Conservation (phyloP, 345 rosid genomes). For the Physaria fendleri region DNA sequence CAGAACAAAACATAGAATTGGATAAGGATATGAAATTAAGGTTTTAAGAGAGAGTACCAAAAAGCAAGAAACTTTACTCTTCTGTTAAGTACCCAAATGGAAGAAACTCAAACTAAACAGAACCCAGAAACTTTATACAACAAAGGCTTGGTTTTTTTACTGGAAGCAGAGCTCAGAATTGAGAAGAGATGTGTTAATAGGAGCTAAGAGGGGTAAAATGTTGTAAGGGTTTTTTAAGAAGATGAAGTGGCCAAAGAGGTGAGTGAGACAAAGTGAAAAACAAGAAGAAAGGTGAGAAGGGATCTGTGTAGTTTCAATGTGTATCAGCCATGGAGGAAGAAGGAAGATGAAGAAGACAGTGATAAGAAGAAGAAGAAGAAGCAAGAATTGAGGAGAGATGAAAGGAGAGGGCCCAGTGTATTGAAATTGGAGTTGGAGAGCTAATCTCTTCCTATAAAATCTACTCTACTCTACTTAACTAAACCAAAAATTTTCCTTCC, state of each 20-base stretch:
- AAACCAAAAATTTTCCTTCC: neutral
- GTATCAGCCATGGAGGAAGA: neutral
- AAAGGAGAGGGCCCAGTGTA: constrained; percentile 13
- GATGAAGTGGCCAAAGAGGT: neutral
- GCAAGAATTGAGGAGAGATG: neutral
- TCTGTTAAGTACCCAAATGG: neutral
- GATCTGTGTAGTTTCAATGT: neutral
- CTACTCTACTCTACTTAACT: constrained; percentile 1
- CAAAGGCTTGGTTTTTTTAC: neutral
- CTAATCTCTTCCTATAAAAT: constrained; percentile 12
- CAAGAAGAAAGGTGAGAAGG: neutral
- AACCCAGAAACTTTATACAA: neutral
- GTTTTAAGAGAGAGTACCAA: neutral
- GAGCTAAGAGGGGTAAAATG: neutral
- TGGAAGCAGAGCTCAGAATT: neutral
- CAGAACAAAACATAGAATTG: neutral
- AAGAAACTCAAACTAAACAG: constrained; percentile 3
- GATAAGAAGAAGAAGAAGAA: neutral
- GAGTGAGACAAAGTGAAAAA: neutral
- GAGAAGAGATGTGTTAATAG: neutral
- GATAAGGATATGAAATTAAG: neutral
- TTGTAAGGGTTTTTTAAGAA: neutral
- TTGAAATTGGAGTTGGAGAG: constrained; percentile 10
- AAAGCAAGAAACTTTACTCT: neutral
- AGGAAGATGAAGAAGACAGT: neutral